Evolutionary conservation across 1,284 basidiomycete species (phyloP).

Genomic region (Golubevia pallescens): DNA sequence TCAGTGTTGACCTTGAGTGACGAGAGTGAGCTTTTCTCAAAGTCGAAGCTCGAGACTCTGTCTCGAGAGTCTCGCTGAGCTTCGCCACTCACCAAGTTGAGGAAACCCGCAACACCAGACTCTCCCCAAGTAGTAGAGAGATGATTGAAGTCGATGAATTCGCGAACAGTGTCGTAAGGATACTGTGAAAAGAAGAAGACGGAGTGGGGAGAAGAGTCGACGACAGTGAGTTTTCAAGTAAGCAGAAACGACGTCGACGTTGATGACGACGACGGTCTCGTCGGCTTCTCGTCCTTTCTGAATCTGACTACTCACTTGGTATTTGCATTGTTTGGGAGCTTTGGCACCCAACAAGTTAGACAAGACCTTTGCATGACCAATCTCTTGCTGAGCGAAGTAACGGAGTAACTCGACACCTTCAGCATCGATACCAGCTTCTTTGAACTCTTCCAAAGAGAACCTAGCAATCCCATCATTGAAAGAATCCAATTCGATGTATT

Average conservation of each 20-base stretch:
- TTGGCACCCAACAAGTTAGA: slow-evolving; percentile 37
- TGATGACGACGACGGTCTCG: too few species aligned
- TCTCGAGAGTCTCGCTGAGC: too few species aligned
- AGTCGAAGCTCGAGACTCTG: too few species aligned
- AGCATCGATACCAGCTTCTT: slow-evolving; percentile 25
- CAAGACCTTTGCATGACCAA: slow-evolving; percentile 35
- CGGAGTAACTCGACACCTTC: slow-evolving; percentile 28
- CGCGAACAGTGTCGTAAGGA: slow-evolving; percentile 26
- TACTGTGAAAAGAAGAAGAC: too few species aligned
- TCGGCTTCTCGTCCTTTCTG: too few species aligned
- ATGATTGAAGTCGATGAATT: slow-evolving; percentile 37
- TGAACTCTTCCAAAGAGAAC: slow-evolving; percentile 39
- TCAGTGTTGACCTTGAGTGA: too few species aligned
- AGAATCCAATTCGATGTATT: slow-evolving; percentile 47
- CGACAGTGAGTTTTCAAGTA: too few species aligned
- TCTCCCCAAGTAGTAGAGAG: slow-evolving; percentile 42
- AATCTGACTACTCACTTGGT: too few species aligned
- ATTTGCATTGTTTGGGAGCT: slow-evolving; percentile 36
- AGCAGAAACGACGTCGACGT: too few species aligned
- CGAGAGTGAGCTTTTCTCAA: too few species aligned
- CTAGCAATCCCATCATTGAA: slow-evolving; percentile 43
- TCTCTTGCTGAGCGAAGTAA: slow-evolving; percentile 43
- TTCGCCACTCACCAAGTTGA: too few species aligned
- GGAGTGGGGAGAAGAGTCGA: too few species aligned
- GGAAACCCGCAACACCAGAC: slow-evolving; percentile 40